phyloP scores from a whole-genome alignment of 768 basidiomycete genomes.

The Tricholoma hemisulphureum region DNA sequence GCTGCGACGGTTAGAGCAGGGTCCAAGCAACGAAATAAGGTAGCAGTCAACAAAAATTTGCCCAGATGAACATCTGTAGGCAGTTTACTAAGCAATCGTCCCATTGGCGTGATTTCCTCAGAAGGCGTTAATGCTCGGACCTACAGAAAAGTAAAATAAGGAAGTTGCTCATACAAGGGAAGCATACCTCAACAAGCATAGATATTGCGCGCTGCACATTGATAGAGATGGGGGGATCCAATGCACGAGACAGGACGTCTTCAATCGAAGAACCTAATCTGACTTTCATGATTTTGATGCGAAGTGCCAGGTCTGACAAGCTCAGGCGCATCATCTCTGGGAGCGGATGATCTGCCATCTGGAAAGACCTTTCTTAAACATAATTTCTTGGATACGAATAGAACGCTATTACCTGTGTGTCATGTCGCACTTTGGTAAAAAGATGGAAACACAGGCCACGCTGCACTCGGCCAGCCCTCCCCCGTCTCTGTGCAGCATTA shows the following conservation, averaged over 20 bases:
- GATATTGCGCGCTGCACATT: conserved; percentile 91
- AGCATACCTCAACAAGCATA: conserved; percentile 79
- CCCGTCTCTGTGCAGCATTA: conserved; percentile 86
- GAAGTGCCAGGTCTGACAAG: conserved; percentile 84
- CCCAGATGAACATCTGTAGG: conserved; percentile 96
- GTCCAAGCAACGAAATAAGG: conserved; percentile 86
- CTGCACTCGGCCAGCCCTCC: conserved; percentile 89
- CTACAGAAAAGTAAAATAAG: conserved; percentile 31
- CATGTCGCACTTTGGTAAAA: conserved; percentile 85
- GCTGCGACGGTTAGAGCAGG: conserved; percentile 97
- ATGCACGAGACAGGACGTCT: conserved; percentile 79
- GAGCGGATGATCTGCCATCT: conserved; percentile 88
- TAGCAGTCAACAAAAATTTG: conserved; percentile 85
- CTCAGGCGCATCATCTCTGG: conserved; percentile 96
- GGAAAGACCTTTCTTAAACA: conserved; percentile 2
- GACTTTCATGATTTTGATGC: conserved; percentile 92
- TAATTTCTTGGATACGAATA: background rate
- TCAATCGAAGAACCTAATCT: conserved; percentile 84
- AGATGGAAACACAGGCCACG: conserved; percentile 91
- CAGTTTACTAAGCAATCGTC: conserved; percentile 82
- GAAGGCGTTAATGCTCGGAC: conserved; percentile 80
- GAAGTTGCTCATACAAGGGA: background rate
- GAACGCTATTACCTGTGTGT: conserved; percentile 57
- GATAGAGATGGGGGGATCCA: conserved; percentile 83
- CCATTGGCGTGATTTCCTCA: conserved; percentile 96